Evolutionary conservation across 768 basidiomycete genomes (phyloP).

Genomic region (Daedaleopsis sinensis): DNA sequence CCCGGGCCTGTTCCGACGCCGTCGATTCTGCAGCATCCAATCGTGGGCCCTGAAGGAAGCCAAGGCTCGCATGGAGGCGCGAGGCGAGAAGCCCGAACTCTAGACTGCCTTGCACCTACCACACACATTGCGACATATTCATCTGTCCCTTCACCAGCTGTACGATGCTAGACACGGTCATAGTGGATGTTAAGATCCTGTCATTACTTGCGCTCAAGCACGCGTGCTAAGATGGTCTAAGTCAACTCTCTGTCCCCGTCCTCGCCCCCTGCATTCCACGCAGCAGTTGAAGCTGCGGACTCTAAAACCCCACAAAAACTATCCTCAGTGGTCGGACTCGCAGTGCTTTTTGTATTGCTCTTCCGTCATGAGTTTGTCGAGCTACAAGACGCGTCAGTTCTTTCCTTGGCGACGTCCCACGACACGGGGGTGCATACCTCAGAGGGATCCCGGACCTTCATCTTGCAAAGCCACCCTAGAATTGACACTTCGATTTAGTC

Average conservation of each 20-base stretch:
- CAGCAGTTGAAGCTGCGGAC: constrained; percentile 18
- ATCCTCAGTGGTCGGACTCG: constrained; percentile 35
- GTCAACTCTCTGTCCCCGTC: background rate
- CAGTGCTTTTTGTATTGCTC: constrained; percentile 75
- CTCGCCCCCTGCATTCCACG: background rate
- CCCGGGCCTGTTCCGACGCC: background rate
- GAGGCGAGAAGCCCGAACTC: constrained; percentile 86
- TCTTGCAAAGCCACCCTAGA: constrained; percentile 95
- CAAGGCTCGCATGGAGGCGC: constrained; percentile 86
- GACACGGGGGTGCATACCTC: constrained; percentile 57
- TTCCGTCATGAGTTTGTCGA: constrained; percentile 70
- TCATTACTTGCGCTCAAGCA: constrained; percentile 17
- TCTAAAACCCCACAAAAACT: background rate
- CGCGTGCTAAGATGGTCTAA: constrained; percentile 19
- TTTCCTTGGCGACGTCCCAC: background rate
- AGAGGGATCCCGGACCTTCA: constrained; percentile 73
- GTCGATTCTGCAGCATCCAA: constrained; percentile 64
- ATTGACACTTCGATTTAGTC: background rate
- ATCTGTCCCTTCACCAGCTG: background rate
- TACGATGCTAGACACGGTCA: background rate
- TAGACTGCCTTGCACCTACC: constrained; percentile 36
- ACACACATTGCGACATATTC: constrained; percentile 18
- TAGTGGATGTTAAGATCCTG: constrained; percentile 13
- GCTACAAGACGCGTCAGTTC: constrained; percentile 38
- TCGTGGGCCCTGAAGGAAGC: constrained; percentile 92